Evolutionary conservation across 441 rosid genomes (phyloP), one percentile per base, ranked within the genome.

Genomic region (Croton laevigatus): DNA sequence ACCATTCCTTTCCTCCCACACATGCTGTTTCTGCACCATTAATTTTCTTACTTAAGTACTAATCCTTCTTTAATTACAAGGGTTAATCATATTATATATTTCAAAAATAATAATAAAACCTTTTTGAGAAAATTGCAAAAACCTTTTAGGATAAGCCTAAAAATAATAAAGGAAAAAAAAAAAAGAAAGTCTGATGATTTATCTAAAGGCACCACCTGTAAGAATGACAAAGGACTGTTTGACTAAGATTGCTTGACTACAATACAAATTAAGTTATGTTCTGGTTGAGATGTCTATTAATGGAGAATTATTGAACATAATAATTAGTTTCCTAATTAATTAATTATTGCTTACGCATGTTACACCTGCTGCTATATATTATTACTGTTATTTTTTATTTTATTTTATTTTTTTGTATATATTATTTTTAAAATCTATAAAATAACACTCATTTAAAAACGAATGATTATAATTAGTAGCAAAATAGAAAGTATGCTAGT

Each of bases 1-100:
- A 88, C 93, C 89, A 85, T 34, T 86, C 88, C 54, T 81, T 85
- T 1, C 88, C 87, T 37, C 90, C 89, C 48, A 85, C 89, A 57
- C 87, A 66, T 4, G 90, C 90, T 13, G 59, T 72, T 45, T 80
- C 91, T 87, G 53, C 49, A 61, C 60, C 44, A 9, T 40, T 6
- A 5, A 9, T 40, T 7, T 7, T 40, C 7, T 6, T 40, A 40
- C 42, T 38, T 38, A 1, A 38, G 32, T 27, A n/a, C n/a, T n/a
- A 27, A 27, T 27, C 2, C 1, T 27, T 27, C 32, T 27, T 27
- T 27, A 27, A 27, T 1, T 27, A 27, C 1, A 27, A 27, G 32
- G 1, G 32, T 27, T 27, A 27, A 27, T 27, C 32, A 27, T 27
- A n/a, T n/a, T n/a, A n/a, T n/a, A n/a, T n/a, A n/a, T n/a, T n/a